Evolutionary conservation across 192 early-diverging fungal genomes (phyloP), one percentile per base, ranked within the genome.

Genomic region (Umbelopsis ramanniana): DNA sequence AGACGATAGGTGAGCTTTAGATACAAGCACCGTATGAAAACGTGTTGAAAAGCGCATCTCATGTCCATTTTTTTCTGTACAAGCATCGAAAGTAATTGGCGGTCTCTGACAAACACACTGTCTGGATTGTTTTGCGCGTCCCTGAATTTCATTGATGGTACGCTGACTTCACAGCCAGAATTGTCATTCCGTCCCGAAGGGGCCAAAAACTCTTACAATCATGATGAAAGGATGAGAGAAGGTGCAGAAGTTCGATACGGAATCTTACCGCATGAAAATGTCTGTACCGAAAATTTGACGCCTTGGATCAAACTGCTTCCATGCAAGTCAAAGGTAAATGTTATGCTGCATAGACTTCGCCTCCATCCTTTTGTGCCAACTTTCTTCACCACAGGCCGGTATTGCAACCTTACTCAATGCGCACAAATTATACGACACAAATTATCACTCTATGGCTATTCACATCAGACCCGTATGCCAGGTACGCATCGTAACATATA

Each of bases 271-370:
- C 93, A 93, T 74, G 98, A 99, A 74, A 91, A 90, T 73, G 94
- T 96, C 10, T 99, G 98, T 72, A 99, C 98, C 6, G 98, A 98
- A 76, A 99, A 99, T 77, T 83, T 99, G 79, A 97, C 98, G 9
- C 96, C 96, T 10, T 99, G 96, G 96, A 88, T 92, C 72, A 99
- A 98, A 77, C 84, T 97, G 69, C 75, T 99, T 45, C 98, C 98
- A 4, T 99, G 98, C 76, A 92, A 96, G 83, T 82, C 92, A 15
- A 94, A 92, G 78, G 89, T 88, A 72, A 37, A 35, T 60, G 4
- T 43, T 40, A 11, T 63, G 6, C 29, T 38, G 26, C 7, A 48
- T 35, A 0, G 43, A 11, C 29, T 29, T 29, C 3, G 3, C 3
- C 29, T 29, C 29, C 40, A 12, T 43, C 11, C 1, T 43, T 43